Base-by-base conservation (phyloP, 192 early-diverging fungal genomes). In the Cetraspora pellucida region DNA sequence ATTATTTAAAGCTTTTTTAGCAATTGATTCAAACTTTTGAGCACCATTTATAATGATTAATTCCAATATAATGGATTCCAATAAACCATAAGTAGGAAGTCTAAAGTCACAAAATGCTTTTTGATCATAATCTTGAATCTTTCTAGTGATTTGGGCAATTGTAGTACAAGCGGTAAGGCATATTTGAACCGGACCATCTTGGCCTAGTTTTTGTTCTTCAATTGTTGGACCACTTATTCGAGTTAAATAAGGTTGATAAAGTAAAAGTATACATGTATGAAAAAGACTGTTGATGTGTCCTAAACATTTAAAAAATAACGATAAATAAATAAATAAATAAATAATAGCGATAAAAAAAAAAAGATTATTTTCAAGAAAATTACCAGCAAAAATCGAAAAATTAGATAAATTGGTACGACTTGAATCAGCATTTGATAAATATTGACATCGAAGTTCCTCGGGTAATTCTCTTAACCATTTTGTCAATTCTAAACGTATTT, bases 381-480 rank as follows among this genome's bases (percentile, higher is more conserved):
- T 37, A 37, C 74, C 74, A 16, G 63, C 74, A 66, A 52, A 66
- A 21, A 27, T n/a, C 0, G 74, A 58, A 66, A 76, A 76, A 11
- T 31, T 76, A 0, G 61, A 27, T 25, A 66, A 52, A 55, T 76
- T 61, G 14, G 66, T 47, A 6, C 65, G 23, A 23, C 45, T 66
- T 37, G 47, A 9, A 67, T 76, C 74, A 25, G 74, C 66, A 50
- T 46, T 63, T 17, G 74, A 63, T 23, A 76, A 76, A 66, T 76
- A 67, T 76, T 76, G 74, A 76, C 66, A 76, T 66, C 66, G 61
- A n/a, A 76, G 43, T 17, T 66, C 64, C 21, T 76, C 63, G 10
- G 74, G 74, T 55, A 76, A 76, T 31, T 76, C 74, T 55, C 66
- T 60, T 43, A 76, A 57, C 63, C 74, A 76, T 66, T 67, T 76